Base-by-base conservation (phyloP, 2,329 filamentous ascomycete species). In the Talaromyces marneffei region DNA sequence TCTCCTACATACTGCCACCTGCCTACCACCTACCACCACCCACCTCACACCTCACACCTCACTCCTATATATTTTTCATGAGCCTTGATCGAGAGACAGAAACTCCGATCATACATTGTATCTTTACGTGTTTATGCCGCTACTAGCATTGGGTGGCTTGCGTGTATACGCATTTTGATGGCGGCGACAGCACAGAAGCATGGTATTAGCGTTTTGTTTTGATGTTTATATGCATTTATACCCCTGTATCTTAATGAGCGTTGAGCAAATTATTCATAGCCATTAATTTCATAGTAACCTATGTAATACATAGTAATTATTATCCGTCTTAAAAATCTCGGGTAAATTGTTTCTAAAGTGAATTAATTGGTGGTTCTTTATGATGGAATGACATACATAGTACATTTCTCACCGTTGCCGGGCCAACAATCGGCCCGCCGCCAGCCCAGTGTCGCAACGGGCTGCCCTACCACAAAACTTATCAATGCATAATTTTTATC, bases 221-320 rank as follows among this genome's bases (percentile, higher is more conserved):
- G 33, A 39, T 37, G 52, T 55, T 39, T 55, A 39, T 55, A 40
- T 39, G 35, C 52, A 55, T 42, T 59, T 59, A 59, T 59, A 59
- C 57, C 57, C 57, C 37, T 59, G 57, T 59, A 53, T 59, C 10
- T 50, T 52, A 57, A 35, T 46, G 31, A 57, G 55, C 39, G 20
- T 42, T 57, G 42, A 50, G 25, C 48, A 35, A 18, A 7, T 52
- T 33, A 52, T 20, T 7, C 7, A 9, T 29, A 29, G 44, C 25
- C 44, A 48, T 48, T 10, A 48, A n/a, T 27, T 37, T n/a, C n/a
- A n/a, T n/a, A n/a, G n/a, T n/a, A n/a, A n/a, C n/a, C n/a, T n/a
- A n/a, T n/a, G n/a, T n/a, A n/a, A n/a, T n/a, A n/a, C n/a, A n/a
- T n/a, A n/a, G n/a, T n/a, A n/a, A n/a, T n/a, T n/a, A n/a, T n/a